Evolutionary conservation across 2,329 filamentous ascomycete species (phyloP).

Genomic region (Penicillium oxalicum): DNA sequence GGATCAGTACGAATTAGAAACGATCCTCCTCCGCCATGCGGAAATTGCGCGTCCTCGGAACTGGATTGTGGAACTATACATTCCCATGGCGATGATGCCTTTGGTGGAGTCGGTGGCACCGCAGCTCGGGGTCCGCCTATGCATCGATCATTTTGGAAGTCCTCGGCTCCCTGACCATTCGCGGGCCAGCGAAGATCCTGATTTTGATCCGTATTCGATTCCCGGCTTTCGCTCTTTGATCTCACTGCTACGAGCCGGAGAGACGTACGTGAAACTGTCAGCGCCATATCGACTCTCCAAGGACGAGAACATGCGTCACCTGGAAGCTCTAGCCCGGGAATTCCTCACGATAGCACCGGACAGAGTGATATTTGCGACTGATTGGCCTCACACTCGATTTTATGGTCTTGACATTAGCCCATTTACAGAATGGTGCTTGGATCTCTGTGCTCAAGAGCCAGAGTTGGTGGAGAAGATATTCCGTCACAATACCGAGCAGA

Average conservation of each 20-base stretch:
- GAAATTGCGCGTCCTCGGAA: conserved; percentile 44
- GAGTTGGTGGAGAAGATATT: conserved; percentile 48
- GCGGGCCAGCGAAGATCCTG: conserved; percentile 8
- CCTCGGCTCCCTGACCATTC: conserved; percentile 33
- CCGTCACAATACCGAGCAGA: conserved; percentile 49
- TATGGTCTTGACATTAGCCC: conserved; percentile 51
- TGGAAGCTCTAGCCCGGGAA: conserved; percentile 47
- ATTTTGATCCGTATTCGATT: conserved; percentile 42
- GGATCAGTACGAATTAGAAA: conserved; percentile 37
- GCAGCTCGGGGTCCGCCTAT: conserved; percentile 47
- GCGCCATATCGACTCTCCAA: conserved; percentile 52
- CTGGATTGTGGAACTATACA: conserved; percentile 57
- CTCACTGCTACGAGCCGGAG: conserved; percentile 42
- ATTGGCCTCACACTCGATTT: conserved; percentile 61
- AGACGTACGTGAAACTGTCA: conserved; percentile 54
- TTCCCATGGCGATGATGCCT: conserved; percentile 48
- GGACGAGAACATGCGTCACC: conserved; percentile 40
- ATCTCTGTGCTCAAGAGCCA: conserved; percentile 47
- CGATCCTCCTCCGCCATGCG: conserved; percentile 45
- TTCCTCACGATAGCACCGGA: conserved; percentile 43
- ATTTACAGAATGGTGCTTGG: conserved; percentile 50
- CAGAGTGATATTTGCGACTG: conserved; percentile 53
- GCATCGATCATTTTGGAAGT: conserved; percentile 56
- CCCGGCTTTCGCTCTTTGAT: conserved; percentile 48
- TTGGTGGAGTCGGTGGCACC: conserved; percentile 47